Percentiles rank a stretch among this genome's conserved stretches.
Conservation (phyloP, 192 early-diverging fungal species). For the Chytriomyces sp. region DNA sequence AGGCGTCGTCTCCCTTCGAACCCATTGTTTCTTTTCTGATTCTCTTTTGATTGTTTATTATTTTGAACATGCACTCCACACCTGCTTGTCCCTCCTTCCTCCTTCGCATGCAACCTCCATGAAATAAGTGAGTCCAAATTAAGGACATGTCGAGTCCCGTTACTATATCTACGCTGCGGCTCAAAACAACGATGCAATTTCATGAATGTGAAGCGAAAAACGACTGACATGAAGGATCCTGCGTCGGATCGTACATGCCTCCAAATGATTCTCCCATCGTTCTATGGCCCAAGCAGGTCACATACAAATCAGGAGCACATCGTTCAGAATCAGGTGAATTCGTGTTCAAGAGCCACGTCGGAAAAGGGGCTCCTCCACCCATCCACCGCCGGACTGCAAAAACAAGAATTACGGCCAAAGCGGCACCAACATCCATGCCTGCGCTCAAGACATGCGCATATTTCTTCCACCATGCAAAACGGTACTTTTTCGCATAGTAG, state of each 20-base stretch:
- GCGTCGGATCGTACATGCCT: not conserved
- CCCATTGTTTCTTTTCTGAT: slow-evolving; percentile 49
- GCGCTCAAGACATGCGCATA: slow-evolving; percentile 71
- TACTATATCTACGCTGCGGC: too few species aligned
- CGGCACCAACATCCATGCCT: slow-evolving; percentile 58
- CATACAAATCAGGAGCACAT: not conserved
- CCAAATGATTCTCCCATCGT: slow-evolving; percentile 15
- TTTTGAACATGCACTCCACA: not conserved
- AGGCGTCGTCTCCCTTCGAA: not conserved
- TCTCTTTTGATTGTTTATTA: not conserved
- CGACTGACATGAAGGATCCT: not conserved
- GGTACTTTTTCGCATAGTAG: slow-evolving; percentile 6
- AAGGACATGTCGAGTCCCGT: too few species aligned
- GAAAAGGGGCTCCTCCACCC: not conserved
- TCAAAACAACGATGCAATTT: too few species aligned
- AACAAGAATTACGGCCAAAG: slow-evolving; percentile 42
- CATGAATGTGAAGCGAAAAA: too few species aligned
- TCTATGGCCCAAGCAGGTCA: slow-evolving; percentile 18
- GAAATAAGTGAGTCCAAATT: too few species aligned
- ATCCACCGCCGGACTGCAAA: not conserved
- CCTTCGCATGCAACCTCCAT: too few species aligned
- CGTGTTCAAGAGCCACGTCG: not conserved
- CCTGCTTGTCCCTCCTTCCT: too few species aligned
- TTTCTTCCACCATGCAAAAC: slow-evolving; percentile 53
- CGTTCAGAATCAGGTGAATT: not conserved